These are phyloP conservation scores for Skeletonema costatum DNA, from an alignment of 108 stramenopile genomes.

Conservation along the genomic window DNA sequence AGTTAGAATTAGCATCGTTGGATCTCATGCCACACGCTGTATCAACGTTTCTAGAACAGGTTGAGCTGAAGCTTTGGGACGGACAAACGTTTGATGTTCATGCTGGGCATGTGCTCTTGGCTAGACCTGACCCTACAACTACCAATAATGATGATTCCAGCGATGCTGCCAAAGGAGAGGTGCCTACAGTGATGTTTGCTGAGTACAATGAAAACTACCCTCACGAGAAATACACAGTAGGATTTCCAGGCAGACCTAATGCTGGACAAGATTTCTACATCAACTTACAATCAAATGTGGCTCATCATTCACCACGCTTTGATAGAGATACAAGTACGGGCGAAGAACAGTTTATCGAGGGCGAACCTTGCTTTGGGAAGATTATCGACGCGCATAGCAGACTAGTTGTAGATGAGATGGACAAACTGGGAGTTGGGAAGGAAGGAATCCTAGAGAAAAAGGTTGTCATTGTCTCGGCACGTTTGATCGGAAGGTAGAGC, in stretches of 20 bases:
- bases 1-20: conserved; percentile 64
- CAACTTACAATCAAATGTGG: conserved; percentile 72
- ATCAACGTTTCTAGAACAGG: conserved; percentile 74
- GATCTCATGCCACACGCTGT: conserved; percentile 75
- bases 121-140: conserved; percentile 9
- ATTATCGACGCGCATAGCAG: conserved; percentile 43
- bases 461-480: conserved; percentile 15
- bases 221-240: conserved; percentile 77
- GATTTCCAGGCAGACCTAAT: conserved; percentile 68
- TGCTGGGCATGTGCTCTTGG: conserved; percentile 69
- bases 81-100: conserved; percentile 68
- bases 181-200: conserved; percentile 55
- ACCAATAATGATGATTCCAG: conserved; percentile 14
- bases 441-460: conserved; percentile 3
- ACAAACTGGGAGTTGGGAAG: conserved; percentile 5
- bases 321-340: conserved; percentile 33
- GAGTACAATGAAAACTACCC: conserved; percentile 69
- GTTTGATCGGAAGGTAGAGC: conserved; percentile 8
- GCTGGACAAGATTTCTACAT: conserved; percentile 87
- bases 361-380: conserved; percentile 90
- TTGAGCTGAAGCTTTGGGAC: conserved; percentile 65
- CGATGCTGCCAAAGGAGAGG: conserved; percentile 44
- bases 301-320: conserved; percentile 70
- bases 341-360: conserved; percentile 78
- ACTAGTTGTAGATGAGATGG: conserved; percentile 54